Percentiles rank a stretch among this genome's conserved stretches.
These are phyloP conservation scores for Gynostemma pentaphyllum DNA, from an alignment of 306 rosid species.

Conservation along the genomic window DNA sequence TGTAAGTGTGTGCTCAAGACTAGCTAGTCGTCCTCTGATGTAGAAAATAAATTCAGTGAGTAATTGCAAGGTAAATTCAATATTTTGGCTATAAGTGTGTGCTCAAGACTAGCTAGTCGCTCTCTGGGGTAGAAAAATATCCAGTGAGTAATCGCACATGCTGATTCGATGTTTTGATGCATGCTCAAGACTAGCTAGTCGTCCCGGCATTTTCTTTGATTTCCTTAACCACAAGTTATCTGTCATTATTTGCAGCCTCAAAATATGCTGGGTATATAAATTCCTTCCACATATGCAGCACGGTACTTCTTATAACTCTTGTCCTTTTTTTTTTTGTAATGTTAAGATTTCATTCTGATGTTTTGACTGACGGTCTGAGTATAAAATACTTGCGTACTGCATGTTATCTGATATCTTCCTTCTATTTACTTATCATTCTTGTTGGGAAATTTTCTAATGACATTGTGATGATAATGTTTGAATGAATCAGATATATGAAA, in stretches of 20 bases:
- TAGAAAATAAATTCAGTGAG: too few relatives aligned
- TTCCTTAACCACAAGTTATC: not conserved
- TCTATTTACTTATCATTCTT: not conserved
- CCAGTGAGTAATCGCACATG: too few relatives aligned
- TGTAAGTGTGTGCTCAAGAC: too few relatives aligned
- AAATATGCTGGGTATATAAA: constrained; percentile 88
- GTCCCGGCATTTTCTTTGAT: not conserved
- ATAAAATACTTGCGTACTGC: not conserved
- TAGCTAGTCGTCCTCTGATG: too few relatives aligned
- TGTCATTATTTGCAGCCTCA: constrained; percentile 54
- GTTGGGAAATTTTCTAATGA: not conserved
- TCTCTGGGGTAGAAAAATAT: too few relatives aligned
- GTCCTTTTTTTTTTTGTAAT: not conserved
- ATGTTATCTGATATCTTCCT: not conserved
- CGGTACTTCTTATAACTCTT: constrained; percentile 36
- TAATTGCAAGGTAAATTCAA: too few relatives aligned
- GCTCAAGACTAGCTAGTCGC: too few relatives aligned
- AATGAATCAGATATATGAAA: not conserved
- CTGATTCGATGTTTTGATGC: too few relatives aligned
- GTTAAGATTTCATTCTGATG: not conserved
- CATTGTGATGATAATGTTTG: not conserved
- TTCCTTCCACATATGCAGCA: constrained; percentile 84
- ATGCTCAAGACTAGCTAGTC: not conserved
- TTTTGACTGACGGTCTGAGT: not conserved
- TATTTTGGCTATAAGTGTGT: too few relatives aligned